Evolutionary conservation across 441 rosid species (phyloP).

Genomic region (Hura crepitans): DNA sequence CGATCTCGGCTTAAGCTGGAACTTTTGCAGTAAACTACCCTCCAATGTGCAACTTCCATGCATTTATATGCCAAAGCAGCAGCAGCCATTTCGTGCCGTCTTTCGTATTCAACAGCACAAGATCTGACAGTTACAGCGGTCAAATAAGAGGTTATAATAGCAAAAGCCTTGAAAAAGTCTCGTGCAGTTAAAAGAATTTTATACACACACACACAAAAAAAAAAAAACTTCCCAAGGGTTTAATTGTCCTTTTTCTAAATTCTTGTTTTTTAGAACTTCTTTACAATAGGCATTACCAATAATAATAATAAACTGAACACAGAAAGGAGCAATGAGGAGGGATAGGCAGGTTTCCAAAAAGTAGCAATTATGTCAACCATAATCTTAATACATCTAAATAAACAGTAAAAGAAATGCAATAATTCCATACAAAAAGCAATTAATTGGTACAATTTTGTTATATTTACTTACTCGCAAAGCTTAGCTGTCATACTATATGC

Average conservation of each 20-base stretch:
- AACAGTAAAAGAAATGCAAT: too few relatives aligned
- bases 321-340: too few relatives aligned
- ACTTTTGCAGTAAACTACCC: slow-evolving; percentile 50
- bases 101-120: slow-evolving; percentile 73
- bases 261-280: background rate
- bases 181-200: background rate
- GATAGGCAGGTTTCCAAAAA: too few relatives aligned
- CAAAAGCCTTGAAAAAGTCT: background rate
- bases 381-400: too few relatives aligned
- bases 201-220: background rate
- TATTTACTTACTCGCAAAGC: slow-evolving; percentile 63
- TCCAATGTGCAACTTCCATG: slow-evolving; percentile 77
- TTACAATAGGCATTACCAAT: background rate
- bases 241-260: too few relatives aligned
- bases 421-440: too few relatives aligned
- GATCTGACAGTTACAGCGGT: slow-evolving; percentile 40
- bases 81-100: slow-evolving; percentile 60
- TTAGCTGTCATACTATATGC: slow-evolving; percentile 48
- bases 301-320: background rate
- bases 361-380: too few relatives aligned
- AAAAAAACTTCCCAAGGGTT: background rate
- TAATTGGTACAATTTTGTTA: background rate
- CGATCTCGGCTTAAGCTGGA: slow-evolving; percentile 43
- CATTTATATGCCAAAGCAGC: slow-evolving; percentile 92
- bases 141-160: slow-evolving; percentile 1